phyloP scores from a whole-genome alignment of 306 rosid species.

The Lathyrus aphaca region DNA sequence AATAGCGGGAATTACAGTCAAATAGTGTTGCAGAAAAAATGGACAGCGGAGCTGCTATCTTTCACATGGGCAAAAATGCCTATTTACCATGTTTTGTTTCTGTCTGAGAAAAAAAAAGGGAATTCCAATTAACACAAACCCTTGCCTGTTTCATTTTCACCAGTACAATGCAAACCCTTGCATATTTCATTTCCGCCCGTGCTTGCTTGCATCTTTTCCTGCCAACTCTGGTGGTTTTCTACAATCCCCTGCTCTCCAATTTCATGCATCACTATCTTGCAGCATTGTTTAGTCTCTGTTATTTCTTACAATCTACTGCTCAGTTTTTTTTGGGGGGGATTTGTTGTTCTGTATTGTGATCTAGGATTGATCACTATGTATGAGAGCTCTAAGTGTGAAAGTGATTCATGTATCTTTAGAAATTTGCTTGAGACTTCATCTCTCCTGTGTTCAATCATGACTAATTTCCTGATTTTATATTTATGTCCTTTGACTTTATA shows the following conservation, averaged over 20 bases:
- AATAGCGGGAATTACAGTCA: background rate
- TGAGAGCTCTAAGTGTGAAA: slow-evolving; percentile 4
- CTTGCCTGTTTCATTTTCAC: background rate
- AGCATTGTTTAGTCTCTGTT: slow-evolving; percentile 1
- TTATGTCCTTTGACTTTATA: slow-evolving; percentile 24
- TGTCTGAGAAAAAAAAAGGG: background rate
- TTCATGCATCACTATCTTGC: slow-evolving; percentile 11
- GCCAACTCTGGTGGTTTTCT: slow-evolving; percentile 8
- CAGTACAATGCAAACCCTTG: background rate
- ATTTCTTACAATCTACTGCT: background rate
- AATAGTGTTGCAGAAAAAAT: background rate
- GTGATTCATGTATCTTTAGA: background rate
- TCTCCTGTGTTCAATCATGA: slow-evolving; percentile 7
- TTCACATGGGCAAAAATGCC: background rate
- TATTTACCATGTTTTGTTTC: slow-evolving; percentile 8
- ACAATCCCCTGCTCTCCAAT: background rate
- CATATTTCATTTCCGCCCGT: background rate
- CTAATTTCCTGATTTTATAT: slow-evolving; percentile 8
- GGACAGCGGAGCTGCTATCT: background rate
- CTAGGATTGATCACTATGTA: background rate
- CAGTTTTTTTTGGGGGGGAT: background rate
- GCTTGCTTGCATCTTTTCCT: slow-evolving; percentile 1
- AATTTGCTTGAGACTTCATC: slow-evolving; percentile 3
- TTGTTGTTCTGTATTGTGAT: background rate
- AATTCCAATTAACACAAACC: slow-evolving; percentile 9